Conservation (phyloP, 192 early-diverging fungal genomes). For the Linnemannia elongata region DNA sequence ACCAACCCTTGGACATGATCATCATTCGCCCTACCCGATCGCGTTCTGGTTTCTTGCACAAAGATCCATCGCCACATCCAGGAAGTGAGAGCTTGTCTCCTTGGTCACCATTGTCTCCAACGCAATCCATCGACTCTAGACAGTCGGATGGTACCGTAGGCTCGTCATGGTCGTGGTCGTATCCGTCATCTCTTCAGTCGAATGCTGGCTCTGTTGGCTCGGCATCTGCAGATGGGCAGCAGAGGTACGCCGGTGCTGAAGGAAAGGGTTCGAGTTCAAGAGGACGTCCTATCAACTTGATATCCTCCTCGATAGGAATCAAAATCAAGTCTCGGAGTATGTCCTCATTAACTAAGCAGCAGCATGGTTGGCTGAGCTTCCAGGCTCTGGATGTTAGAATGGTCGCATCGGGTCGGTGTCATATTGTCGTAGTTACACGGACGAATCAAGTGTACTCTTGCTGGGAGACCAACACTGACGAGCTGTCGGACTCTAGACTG, state of each 20-base stretch:
- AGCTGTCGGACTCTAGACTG: background rate
- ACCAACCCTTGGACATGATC: constrained; percentile 31
- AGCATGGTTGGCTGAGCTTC: constrained; percentile 40
- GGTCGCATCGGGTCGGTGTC: constrained; percentile 26
- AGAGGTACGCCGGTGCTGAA: background rate
- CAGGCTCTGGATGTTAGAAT: constrained; percentile 28
- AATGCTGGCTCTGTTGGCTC: background rate
- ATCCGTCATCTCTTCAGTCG: constrained; percentile 12
- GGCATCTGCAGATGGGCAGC: background rate
- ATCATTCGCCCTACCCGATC: constrained; percentile 22
- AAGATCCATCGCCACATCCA: background rate
- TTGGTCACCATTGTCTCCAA: constrained; percentile 7
- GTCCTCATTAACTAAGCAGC: constrained; percentile 38
- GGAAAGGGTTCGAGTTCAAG: background rate
- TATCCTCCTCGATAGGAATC: background rate
- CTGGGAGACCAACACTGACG: constrained; percentile 22
- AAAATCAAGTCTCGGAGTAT: constrained; percentile 43
- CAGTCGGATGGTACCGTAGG: background rate
- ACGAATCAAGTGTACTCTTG: constrained; percentile 45
- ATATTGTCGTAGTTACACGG: constrained; percentile 41
- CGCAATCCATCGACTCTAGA: background rate
- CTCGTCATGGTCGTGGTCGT: constrained; percentile 43
- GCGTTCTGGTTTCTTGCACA: background rate
- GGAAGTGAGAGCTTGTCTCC: constrained; percentile 8
- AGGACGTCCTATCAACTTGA: background rate